Evolutionary conservation across 1,284 basidiomycete species (phyloP).

Genomic region (Puccinia horiana): DNA sequence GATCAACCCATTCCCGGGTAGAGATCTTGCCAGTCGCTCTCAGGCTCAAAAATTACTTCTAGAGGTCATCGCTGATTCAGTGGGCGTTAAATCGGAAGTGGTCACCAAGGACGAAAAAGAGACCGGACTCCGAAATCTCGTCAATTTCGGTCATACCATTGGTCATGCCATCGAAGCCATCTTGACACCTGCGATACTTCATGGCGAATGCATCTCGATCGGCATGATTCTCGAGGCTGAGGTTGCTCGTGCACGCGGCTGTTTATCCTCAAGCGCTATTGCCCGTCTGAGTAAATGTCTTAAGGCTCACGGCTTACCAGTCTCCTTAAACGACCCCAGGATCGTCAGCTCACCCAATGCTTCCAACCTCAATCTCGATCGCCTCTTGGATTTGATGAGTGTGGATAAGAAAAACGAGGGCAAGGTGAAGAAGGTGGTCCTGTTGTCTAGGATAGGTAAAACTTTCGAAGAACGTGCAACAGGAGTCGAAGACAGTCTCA

Average conservation of each 20-base stretch:
- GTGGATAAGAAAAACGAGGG: slow-evolving; percentile 98
- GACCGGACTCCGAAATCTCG: slow-evolving; percentile 89
- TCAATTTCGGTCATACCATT: slow-evolving; percentile 95
- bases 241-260: slow-evolving; percentile 79
- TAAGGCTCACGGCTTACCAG: slow-evolving; percentile 82
- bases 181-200: slow-evolving; percentile 82
- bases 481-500: slow-evolving; percentile 75
- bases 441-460: slow-evolving; percentile 84
- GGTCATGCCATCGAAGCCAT: slow-evolving; percentile 95
- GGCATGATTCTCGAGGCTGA: slow-evolving; percentile 95
- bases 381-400: slow-evolving; percentile 82
- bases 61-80: slow-evolving; percentile 79
- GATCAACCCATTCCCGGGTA: slow-evolving; percentile 57
- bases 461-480: slow-evolving; percentile 91
- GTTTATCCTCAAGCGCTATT: slow-evolving; percentile 82
- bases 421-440: slow-evolving; percentile 85
- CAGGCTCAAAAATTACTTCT: slow-evolving; percentile 65
- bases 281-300: slow-evolving; percentile 80
- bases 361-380: slow-evolving; percentile 73
- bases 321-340: slow-evolving; percentile 72
- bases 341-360: slow-evolving; percentile 64
- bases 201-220: slow-evolving; percentile 88
- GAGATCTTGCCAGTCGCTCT: slow-evolving; percentile 68
- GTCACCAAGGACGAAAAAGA: slow-evolving; percentile 93
- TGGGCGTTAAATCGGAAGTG: slow-evolving; percentile 89